phyloP scores from a whole-genome alignment of 768 basidiomycete species.

The Cyclocybe cylindracea region DNA sequence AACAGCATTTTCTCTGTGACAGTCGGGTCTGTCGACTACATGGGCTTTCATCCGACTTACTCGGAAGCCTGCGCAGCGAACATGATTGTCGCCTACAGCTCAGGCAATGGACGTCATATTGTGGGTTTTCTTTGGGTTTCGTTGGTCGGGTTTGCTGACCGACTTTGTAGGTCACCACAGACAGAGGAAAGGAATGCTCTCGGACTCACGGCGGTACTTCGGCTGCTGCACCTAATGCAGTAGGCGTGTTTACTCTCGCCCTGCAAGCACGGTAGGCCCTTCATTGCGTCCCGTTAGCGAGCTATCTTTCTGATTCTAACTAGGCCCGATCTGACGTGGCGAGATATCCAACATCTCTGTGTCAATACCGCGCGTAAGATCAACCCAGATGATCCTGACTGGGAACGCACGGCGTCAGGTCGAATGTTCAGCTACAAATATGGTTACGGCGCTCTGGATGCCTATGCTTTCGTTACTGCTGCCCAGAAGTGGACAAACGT shows the following conservation, averaged over 20 bases:
- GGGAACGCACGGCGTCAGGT: constrained; percentile 79
- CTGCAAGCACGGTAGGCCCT: constrained; percentile 71
- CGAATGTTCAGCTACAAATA: constrained; percentile 83
- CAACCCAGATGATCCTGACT: constrained; percentile 90
- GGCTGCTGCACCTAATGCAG: constrained; percentile 95
- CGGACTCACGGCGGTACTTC: constrained; percentile 91
- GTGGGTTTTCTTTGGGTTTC: constrained; percentile 48
- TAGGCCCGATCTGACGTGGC: constrained; percentile 96
- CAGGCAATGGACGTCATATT: constrained; percentile 90
- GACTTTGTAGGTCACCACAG: constrained; percentile 79
- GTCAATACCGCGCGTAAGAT: constrained; percentile 74
- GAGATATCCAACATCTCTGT: constrained; percentile 90
- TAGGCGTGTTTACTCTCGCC: constrained; percentile 89
- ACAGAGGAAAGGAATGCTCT: constrained; percentile 83
- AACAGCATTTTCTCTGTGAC: constrained; percentile 97
- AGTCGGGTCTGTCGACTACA: constrained; percentile 88
- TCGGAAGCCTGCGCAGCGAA: constrained; percentile 96
- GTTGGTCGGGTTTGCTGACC: constrained; percentile 3
- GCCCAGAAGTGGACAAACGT: constrained; percentile 83
- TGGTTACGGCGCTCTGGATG: constrained; percentile 89
- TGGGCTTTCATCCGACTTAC: constrained; percentile 92
- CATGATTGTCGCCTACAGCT: constrained; percentile 93
- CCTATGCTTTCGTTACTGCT: constrained; percentile 73
- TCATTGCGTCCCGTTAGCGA: background rate
- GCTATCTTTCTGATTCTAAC: background rate